Percentiles rank a stretch among this genome's conserved stretches.
These are phyloP conservation scores for Penicillium rolfsii DNA, from an alignment of 2,329 filamentous ascomycete species.

Conservation along the genomic window DNA sequence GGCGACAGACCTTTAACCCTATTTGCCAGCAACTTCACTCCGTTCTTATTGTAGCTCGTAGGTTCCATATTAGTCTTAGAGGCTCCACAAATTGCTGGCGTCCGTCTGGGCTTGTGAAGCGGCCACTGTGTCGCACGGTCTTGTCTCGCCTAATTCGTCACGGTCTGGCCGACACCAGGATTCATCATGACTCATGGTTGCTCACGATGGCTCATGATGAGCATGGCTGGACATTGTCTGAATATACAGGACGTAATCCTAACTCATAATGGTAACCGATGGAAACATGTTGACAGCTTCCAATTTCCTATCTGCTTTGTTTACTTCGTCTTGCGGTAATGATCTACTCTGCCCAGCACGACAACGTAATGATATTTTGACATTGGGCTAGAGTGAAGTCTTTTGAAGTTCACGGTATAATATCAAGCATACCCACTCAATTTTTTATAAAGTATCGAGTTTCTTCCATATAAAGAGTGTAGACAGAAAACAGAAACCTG, in stretches of 20 bases:
- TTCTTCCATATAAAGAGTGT: neutral
- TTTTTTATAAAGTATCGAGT: no score
- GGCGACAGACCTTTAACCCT: neutral
- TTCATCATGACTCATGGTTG: slow-evolving; percentile 21
- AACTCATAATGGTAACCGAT: neutral
- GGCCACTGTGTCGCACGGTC: neutral
- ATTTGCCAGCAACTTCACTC: neutral
- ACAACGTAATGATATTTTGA: neutral
- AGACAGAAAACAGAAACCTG: neutral
- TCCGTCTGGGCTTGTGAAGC: neutral
- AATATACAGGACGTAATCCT: neutral
- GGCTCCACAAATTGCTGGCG: neutral
- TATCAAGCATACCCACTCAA: neutral
- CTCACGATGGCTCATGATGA: slow-evolving; percentile 16
- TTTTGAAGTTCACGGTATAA: no score
- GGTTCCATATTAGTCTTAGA: neutral
- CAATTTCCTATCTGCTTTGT: neutral
- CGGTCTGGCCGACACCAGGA: neutral
- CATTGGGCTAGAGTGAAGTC: neutral
- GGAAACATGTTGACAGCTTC: neutral
- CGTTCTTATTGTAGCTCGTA: neutral
- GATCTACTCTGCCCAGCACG: neutral
- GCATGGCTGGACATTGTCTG: slow-evolving; percentile 3
- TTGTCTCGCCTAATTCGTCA: neutral
- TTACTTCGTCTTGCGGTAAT: neutral